Percentiles rank a stretch among this genome's conserved stretches.
Evolutionary conservation across 257 asterid species (phyloP).

Genomic region (Pogostemon cablin): DNA sequence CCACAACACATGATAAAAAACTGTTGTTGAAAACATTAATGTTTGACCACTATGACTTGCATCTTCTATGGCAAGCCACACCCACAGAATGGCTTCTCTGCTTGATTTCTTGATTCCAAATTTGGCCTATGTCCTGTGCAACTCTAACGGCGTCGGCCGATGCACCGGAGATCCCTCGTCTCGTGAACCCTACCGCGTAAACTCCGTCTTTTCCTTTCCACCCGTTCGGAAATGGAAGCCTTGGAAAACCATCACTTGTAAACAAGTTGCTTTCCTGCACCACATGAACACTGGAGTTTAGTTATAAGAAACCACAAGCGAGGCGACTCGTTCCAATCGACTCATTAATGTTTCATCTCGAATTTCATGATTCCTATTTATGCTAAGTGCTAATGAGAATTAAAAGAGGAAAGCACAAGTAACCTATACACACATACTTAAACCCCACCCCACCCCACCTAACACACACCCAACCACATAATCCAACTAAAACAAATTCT

Average conservation of each 20-base stretch:
- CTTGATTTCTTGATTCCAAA: constrained; percentile 74
- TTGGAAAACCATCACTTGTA: constrained; percentile 71
- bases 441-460: no score
- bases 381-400: no score
- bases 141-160: constrained; percentile 72
- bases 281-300: neutral
- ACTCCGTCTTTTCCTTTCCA: constrained; percentile 92
- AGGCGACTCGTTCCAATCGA: no score
- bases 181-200: constrained; percentile 87
- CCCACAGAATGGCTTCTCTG: constrained; percentile 56
- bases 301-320: no score
- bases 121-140: constrained; percentile 70
- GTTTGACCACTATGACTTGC: constrained; percentile 42
- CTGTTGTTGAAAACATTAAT: neutral
- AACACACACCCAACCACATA: neutral
- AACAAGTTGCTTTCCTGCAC: constrained; percentile 74
- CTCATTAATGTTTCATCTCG: no score
- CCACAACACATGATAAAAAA: constrained; percentile 32
- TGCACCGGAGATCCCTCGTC: constrained; percentile 90
- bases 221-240: constrained; percentile 73
- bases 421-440: no score
- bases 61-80: constrained; percentile 48
- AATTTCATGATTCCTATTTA: no score
- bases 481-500: neutral
- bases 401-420: no score